Conservation (phyloP, 352 stramenopile species). For the Phytopythium litorale region DNA sequence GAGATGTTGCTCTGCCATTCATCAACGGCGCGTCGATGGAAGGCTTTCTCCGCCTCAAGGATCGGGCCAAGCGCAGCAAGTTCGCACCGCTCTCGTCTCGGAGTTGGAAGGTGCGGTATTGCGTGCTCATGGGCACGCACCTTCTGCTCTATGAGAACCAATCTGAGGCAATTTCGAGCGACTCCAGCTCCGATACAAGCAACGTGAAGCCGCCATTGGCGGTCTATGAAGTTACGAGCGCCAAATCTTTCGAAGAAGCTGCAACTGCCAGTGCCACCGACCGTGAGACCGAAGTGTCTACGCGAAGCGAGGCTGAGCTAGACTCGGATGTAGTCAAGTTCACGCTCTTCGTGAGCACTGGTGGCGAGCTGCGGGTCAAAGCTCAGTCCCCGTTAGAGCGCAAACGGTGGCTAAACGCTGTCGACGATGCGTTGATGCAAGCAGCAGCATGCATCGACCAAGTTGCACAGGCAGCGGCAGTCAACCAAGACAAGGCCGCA, state of each 20-base stretch:
- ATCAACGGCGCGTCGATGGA: conserved; percentile 65
- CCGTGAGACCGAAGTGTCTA: not conserved
- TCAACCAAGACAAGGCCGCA: conserved; percentile 33
- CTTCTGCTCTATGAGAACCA: conserved; percentile 73
- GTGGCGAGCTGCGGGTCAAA: conserved; percentile 40
- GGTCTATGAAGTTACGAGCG: conserved; percentile 50
- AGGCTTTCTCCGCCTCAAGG: conserved; percentile 56
- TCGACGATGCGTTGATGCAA: conserved; percentile 45
- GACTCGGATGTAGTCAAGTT: conserved; percentile 15
- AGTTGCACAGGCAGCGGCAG: conserved; percentile 27
- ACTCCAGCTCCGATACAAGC: conserved; percentile 6
- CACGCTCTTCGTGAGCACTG: conserved; percentile 21
- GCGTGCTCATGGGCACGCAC: conserved; percentile 62
- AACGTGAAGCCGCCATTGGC: conserved; percentile 27
- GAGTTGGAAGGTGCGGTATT: conserved; percentile 60
- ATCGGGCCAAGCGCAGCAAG: conserved; percentile 23
- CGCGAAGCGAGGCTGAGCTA: conserved; percentile 8
- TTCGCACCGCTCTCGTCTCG: conserved; percentile 20
- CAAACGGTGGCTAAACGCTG: conserved; percentile 65
- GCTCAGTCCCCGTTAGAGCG: conserved; percentile 57
- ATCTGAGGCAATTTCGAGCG: conserved; percentile 31
- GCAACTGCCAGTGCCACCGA: not conserved
- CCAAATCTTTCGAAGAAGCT: conserved; percentile 16
- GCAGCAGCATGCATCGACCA: conserved; percentile 29
- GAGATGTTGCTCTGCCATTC: conserved; percentile 52